Percentiles rank a stretch among this genome's conserved stretches.
Conservation (phyloP, 2,329 filamentous ascomycete species). For the Pyrenophora graminea region DNA sequence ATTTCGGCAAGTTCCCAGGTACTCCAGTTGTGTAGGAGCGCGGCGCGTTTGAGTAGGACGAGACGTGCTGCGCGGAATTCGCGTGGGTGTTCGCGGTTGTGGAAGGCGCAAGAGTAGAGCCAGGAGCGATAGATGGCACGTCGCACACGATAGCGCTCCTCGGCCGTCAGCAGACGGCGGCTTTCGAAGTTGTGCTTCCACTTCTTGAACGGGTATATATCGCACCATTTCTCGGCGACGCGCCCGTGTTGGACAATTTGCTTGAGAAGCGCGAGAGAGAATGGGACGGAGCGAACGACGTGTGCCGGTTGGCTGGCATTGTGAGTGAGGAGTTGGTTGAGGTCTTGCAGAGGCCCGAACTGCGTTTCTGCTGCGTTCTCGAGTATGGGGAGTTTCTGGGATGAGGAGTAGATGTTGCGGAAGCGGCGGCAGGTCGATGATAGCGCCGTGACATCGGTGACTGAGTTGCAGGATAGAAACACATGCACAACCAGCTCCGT, state of each 20-base stretch:
- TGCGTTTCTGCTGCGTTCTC: conserved; percentile 58
- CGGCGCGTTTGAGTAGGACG: conserved; percentile 57
- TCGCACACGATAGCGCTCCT: conserved; percentile 58
- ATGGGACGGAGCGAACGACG: conserved; percentile 55
- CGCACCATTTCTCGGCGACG: conserved; percentile 61
- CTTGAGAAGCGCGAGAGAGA: conserved; percentile 60
- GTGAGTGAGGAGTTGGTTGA: conserved; percentile 63
- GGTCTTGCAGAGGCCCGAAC: conserved; percentile 62
- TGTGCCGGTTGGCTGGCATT: conserved; percentile 64
- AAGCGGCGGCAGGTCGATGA: conserved; percentile 61
- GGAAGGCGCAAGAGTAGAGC: conserved; percentile 64
- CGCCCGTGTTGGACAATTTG: conserved; percentile 60
- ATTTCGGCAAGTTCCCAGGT: conserved; percentile 62
- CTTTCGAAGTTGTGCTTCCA: conserved; percentile 63
- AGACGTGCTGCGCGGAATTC: conserved; percentile 54
- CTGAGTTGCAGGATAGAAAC: conserved; percentile 57
- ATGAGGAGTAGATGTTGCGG: conserved; percentile 56
- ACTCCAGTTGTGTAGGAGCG: conserved; percentile 63
- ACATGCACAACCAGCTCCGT: conserved; percentile 64
- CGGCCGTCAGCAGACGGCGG: conserved; percentile 56
- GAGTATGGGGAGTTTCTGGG: conserved; percentile 60
- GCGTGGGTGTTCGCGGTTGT: conserved; percentile 57
- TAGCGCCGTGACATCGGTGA: conserved; percentile 60
- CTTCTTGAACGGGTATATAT: conserved; percentile 66
- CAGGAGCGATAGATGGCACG: conserved; percentile 65